These are phyloP conservation scores for Suillus tomentosus DNA, from an alignment of 768 basidiomycete species.

Conservation along the genomic window DNA sequence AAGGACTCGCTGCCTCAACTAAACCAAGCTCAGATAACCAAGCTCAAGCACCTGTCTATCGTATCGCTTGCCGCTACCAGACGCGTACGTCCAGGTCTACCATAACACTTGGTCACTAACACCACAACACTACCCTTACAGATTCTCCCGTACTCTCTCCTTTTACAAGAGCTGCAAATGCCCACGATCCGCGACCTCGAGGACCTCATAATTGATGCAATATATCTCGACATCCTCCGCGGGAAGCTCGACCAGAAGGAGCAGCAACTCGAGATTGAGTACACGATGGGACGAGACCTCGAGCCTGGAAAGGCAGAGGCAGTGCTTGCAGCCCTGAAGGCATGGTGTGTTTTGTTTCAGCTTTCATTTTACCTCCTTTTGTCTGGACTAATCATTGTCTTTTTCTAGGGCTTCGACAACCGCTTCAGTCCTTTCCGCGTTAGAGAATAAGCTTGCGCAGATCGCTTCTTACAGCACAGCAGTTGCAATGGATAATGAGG, in stretches of 20 bases:
- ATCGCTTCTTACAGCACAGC: slow-evolving; percentile 49
- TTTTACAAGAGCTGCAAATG: slow-evolving; percentile 73
- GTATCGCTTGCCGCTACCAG: slow-evolving; percentile 78
- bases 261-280: slow-evolving; percentile 87
- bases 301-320: slow-evolving; percentile 67
- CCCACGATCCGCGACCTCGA: slow-evolving; percentile 86
- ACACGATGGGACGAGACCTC: slow-evolving; percentile 91
- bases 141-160: slow-evolving; percentile 81
- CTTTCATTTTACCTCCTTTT: neutral
- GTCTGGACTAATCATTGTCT: slow-evolving; percentile 16
- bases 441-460: slow-evolving; percentile 67
- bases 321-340: slow-evolving; percentile 60
- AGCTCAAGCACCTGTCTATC: slow-evolving; percentile 92
- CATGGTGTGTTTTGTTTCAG: slow-evolving; percentile 52
- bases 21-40: slow-evolving; percentile 72
- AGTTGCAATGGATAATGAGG: slow-evolving; percentile 44
- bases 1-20: slow-evolving; percentile 67
- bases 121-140: slow-evolving; percentile 28
- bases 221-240: slow-evolving; percentile 86
- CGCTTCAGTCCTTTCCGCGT: slow-evolving; percentile 64
- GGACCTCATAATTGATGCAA: slow-evolving; percentile 95
- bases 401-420: slow-evolving; percentile 67
- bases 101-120: slow-evolving; percentile 4
- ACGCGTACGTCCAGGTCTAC: slow-evolving; percentile 54
- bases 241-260: slow-evolving; percentile 95